Evolutionary conservation across 2,329 filamentous ascomycete genomes (phyloP).

Genomic region (Sordariomycetes sp.): DNA sequence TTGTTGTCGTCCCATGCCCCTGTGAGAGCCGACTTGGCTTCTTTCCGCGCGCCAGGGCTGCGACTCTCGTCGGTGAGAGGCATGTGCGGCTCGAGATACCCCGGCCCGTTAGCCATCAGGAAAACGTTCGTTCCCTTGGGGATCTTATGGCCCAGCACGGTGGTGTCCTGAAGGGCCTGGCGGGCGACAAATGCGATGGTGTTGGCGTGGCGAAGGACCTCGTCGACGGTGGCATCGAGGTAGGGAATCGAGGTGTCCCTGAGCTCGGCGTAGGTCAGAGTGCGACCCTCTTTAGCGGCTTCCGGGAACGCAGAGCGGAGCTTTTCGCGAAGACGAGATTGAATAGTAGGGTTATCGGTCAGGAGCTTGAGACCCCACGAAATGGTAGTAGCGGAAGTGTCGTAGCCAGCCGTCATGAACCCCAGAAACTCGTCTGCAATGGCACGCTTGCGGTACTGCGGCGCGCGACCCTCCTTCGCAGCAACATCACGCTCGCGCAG

Average conservation of each 20-base stretch:
- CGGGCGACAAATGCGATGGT: constrained; percentile 16
- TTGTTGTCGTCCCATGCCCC: constrained; percentile 15
- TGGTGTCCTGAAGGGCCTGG: constrained; percentile 18
- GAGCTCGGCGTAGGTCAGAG: constrained; percentile 18
- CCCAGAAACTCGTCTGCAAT: constrained; percentile 19
- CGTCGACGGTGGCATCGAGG: constrained; percentile 26
- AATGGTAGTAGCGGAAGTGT: constrained; percentile 18
- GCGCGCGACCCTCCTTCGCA: constrained; percentile 14
- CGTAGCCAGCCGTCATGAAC: constrained; percentile 21
- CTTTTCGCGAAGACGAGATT: constrained; percentile 15
- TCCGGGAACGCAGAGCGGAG: constrained; percentile 8
- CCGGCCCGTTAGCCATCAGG: constrained; percentile 15
- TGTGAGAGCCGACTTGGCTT: constrained; percentile 3
- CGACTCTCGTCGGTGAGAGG: constrained; percentile 7
- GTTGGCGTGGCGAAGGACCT: constrained; percentile 19
- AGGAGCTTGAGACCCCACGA: constrained; percentile 15
- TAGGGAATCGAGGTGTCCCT: constrained; percentile 16
- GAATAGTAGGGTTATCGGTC: constrained; percentile 11
- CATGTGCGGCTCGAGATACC: constrained; percentile 11
- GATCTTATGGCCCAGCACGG: constrained; percentile 19
- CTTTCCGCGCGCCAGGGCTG: constrained; percentile 4
- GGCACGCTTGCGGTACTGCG: constrained; percentile 14
- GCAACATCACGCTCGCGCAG: constrained; percentile 20
- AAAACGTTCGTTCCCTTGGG: constrained; percentile 23
- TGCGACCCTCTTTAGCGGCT: constrained; percentile 9